A percentile compares a stretch with the other conserved stretches of the same genome.
Evolutionary conservation across 2,329 filamentous ascomycete species (phyloP).

Genomic region (Aspergillus sp.): DNA sequence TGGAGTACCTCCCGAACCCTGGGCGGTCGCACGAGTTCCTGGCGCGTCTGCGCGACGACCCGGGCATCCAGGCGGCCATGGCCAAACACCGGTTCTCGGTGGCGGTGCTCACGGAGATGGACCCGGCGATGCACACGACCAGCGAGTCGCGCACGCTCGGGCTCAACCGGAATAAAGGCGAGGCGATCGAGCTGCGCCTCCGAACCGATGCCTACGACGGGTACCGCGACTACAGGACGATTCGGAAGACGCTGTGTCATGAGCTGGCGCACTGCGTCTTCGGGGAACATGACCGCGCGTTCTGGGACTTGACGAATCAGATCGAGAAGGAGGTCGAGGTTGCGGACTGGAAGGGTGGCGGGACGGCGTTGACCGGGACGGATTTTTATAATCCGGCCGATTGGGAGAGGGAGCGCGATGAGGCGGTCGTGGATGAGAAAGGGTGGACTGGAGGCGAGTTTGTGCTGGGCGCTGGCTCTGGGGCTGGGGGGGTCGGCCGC

Average conservation of each 20-base stretch:
- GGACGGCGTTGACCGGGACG: constrained; percentile 50
- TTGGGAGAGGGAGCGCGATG: constrained; percentile 39
- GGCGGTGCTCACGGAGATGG: constrained; percentile 86
- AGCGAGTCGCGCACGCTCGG: constrained; percentile 76
- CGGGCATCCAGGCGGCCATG: constrained; percentile 79
- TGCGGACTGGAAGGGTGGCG: constrained; percentile 68
- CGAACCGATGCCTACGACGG: constrained; percentile 93
- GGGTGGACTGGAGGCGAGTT: constrained; percentile 74
- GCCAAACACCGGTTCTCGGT: constrained; percentile 74
- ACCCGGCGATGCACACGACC: constrained; percentile 73
- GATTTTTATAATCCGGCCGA: constrained; percentile 53
- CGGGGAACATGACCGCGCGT: constrained; percentile 71
- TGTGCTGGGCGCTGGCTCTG: too few relatives aligned
- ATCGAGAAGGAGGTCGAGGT: constrained; percentile 79
- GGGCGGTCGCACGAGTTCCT: constrained; percentile 63
- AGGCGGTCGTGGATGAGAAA: constrained; percentile 56
- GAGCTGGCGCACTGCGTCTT: constrained; percentile 90
- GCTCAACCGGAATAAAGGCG: constrained; percentile 75
- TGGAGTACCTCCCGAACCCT: constrained; percentile 68
- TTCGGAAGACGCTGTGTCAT: constrained; percentile 86
- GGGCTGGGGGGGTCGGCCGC: too few relatives aligned
- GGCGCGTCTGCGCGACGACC: constrained; percentile 66
- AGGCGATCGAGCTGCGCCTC: constrained; percentile 81
- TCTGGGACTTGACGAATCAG: constrained; percentile 80
- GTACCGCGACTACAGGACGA: constrained; percentile 84